Conservation (phyloP, 2,329 filamentous ascomycete genomes). For the Epichloe aotearoae region DNA sequence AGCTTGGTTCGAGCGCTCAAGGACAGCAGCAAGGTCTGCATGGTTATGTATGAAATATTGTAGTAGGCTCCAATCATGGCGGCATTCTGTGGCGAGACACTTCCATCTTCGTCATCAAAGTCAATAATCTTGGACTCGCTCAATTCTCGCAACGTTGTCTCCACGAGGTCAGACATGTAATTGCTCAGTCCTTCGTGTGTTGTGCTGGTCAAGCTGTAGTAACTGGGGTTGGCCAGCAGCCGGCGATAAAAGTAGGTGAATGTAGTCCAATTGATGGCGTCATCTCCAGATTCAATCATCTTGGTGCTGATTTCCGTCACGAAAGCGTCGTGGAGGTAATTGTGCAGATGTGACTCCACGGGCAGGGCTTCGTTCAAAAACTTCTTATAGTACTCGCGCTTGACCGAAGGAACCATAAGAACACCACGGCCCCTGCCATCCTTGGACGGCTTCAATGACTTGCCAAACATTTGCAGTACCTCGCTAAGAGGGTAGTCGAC, state of each 20-base stretch:
- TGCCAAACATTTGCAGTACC: constrained; percentile 95
- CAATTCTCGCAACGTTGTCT: constrained; percentile 81
- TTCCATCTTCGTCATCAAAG: constrained; percentile 86
- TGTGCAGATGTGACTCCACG: constrained; percentile 85
- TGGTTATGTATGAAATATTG: constrained; percentile 97
- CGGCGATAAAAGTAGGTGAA: constrained; percentile 98
- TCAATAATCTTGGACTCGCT: constrained; percentile 92
- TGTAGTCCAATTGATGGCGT: constrained; percentile 96
- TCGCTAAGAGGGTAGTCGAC: constrained; percentile 92
- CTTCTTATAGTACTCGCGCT: constrained; percentile 97
- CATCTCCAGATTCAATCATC: constrained; percentile 88
- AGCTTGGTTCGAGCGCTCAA: constrained; percentile 81
- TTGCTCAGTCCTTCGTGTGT: constrained; percentile 89
- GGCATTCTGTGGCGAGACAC: constrained; percentile 77
- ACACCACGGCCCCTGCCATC: constrained; percentile 80
- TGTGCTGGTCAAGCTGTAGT: constrained; percentile 79
- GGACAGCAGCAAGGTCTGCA: constrained; percentile 95
- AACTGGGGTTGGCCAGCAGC: constrained; percentile 88
- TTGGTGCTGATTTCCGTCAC: constrained; percentile 95
- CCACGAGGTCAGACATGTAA: constrained; percentile 87
- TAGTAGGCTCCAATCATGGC: constrained; percentile 99
- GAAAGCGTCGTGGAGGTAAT: constrained; percentile 88
- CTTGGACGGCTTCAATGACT: constrained; percentile 64
- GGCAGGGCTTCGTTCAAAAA: constrained; percentile 93
- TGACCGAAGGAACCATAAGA: constrained; percentile 90